A percentile compares a stretch with the other conserved stretches of the same genome.
Conservation (phyloP, 176 grass and related monocot genomes). For the Lolium perenne region DNA sequence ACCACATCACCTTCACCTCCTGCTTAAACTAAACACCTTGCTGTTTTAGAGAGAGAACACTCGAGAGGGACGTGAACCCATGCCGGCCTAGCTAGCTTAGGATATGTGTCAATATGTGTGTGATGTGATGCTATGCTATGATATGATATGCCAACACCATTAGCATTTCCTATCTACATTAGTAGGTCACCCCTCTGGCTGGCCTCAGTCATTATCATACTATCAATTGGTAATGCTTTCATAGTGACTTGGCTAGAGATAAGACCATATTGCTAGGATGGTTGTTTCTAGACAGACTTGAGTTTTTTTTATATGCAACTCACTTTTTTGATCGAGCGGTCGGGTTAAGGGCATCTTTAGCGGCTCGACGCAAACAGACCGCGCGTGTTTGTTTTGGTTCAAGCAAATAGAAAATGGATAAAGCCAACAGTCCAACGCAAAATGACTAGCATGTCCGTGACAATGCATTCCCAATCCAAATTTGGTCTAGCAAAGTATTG, state of each 20-base stretch:
- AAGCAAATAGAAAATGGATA: too few relatives aligned
- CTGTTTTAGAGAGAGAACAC: background rate
- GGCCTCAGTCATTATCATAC: background rate
- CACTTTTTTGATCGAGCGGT: background rate
- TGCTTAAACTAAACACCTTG: background rate
- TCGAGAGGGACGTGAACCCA: background rate
- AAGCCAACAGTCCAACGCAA: too few relatives aligned
- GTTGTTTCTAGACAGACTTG: background rate
- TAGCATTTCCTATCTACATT: background rate
- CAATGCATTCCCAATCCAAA: too few relatives aligned
- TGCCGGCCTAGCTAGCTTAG: background rate
- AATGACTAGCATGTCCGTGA: too few relatives aligned
- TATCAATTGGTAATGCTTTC: too few relatives aligned
- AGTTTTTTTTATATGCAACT: background rate
- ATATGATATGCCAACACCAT: background rate
- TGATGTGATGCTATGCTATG: background rate
- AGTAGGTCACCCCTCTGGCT: background rate
- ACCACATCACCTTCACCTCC: background rate
- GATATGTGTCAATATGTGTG: conserved; percentile 7
- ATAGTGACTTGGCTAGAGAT: background rate
- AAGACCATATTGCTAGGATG: background rate
- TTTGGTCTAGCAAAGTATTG: too few relatives aligned
- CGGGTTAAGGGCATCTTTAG: too few relatives aligned
- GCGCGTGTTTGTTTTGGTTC: too few relatives aligned
- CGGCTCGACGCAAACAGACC: too few relatives aligned